Percentiles rank a stretch among this genome's conserved stretches.
phyloP scores from a whole-genome alignment of 768 basidiomycete genomes.

The Boletus bicolor region DNA sequence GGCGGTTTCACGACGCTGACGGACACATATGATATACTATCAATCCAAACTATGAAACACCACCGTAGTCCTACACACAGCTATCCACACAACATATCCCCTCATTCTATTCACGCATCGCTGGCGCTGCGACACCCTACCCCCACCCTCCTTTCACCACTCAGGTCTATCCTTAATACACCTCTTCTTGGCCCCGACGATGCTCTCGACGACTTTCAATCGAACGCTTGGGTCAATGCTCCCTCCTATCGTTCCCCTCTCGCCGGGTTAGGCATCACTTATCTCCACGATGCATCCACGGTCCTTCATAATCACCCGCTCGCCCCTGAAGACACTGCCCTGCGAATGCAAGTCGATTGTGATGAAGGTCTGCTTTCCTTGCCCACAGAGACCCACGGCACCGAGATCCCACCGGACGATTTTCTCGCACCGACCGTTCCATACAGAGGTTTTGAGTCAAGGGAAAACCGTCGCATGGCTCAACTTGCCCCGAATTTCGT shows the following conservation, averaged over 20 bases:
- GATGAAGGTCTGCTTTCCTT: background rate
- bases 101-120: conserved; percentile 22
- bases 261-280: conserved; percentile 29
- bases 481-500: background rate
- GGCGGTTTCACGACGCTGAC: conserved; percentile 1
- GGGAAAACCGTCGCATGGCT: background rate
- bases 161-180: conserved; percentile 12
- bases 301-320: background rate
- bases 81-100: conserved; percentile 11
- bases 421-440: background rate
- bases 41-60: conserved; percentile 24
- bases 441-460: background rate
- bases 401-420: background rate
- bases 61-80: conserved; percentile 22
- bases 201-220: conserved; percentile 27
- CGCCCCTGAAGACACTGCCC: background rate
- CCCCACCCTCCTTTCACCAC: conserved; percentile 31
- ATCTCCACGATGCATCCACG: background rate
- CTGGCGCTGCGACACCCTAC: conserved; percentile 30
- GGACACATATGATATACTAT: background rate
- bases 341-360: conserved; percentile 6
- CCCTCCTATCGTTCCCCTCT: conserved; percentile 13
- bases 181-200: background rate
- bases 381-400: background rate
- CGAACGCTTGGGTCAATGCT: conserved; percentile 25